Base-by-base conservation (phyloP, 257 asterid species). In the Solanum neorickii region DNA sequence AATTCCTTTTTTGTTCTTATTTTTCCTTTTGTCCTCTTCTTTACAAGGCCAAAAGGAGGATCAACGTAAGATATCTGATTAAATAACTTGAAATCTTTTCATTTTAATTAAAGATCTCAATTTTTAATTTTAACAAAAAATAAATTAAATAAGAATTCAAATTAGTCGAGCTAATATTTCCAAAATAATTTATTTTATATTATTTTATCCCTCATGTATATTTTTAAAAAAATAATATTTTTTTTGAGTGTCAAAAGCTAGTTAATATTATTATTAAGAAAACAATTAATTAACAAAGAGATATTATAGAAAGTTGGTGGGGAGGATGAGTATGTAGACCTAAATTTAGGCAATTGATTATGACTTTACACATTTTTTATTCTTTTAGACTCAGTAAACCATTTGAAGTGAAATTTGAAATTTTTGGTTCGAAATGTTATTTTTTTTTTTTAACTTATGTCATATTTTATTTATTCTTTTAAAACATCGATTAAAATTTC, bases 141-240 rank as follows among this genome's bases (percentile, higher is more conserved):
- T 0, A 66, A 66, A 12, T 66, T 6, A 12, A 12, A 66, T 66
- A 25, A 12, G 4, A 66, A 66, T 66, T 25, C 0, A 2, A 12
- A 25, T 66, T 27, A 68, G 3, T 27, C 6, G 21, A 12, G 35
- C 1, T 1, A 25, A 66, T 6, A 25, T 66, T 25, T 25, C 6
- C 2, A 66, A 29, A 66, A 66, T 25, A 5, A 12, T 56, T 56
- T 56, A 3, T 56, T 56, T 25, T 25, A 5, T 13, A 29, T 68
- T 3, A 4, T 6, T 21, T 12, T 76, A 1, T 7, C 13, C n/a
- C 8, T 21, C 73, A 4, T 12, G 3, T 12, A 21, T 59, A 9
- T 59, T 21, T 7, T 10, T 8, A 0, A 0, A 0, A 0, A 65
- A 56, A 21, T n/a, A 5, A 11, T 5, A 65, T 75, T 23, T n/a